Base-by-base conservation (phyloP, 108 stramenopile genomes). In the Phaeodactylum tricornutum region DNA sequence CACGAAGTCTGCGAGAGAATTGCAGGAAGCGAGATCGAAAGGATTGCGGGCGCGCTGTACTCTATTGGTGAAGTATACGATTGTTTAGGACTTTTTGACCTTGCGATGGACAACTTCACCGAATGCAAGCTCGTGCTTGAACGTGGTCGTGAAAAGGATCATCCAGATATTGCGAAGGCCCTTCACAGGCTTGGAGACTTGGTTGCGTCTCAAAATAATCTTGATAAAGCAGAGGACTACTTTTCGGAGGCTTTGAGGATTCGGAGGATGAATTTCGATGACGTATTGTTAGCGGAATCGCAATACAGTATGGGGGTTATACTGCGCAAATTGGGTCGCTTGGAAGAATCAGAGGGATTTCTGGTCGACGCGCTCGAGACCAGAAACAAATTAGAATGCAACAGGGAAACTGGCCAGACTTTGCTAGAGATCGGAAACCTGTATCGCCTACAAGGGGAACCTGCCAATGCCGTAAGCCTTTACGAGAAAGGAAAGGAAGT, bases 361-460 rank as follows among this genome's bases (percentile, higher is more conserved):
- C 47, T 79, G 32, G 54, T 46, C 28, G 65, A 71, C 29, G 69
- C 78, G 14, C 63, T 84, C 15, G 62, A 62, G 32, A 66, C 77
- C 8, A 57, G 73, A 43, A 59, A 64, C 28, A 40, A 36, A 16
- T 29, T 64, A 14, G 71, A 62, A 16, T 61, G 75, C 28, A 50
- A 43, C 8, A 39, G 44, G 0, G 74, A 71, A 47, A 66, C 66
- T 4, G 58, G 62, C 28, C 55, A 53, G 3, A 71, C 75, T 12
- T 53, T 79, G 30, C 61, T 70, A 23, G 76, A 75, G 38, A 54
- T 84, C 22, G 75, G 74, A 24, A 63, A 76, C 47, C 43, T 79
- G 8, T 69, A 75, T 54, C 69, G 71, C 33, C 61, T 66, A 44
- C 55, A 37, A 34, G 40, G 49, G 11, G 62, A 81, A 16, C 47